Base-by-base conservation (phyloP, 2,329 filamentous ascomycete genomes). In the Immersiporthe knoxdaviesiana region DNA sequence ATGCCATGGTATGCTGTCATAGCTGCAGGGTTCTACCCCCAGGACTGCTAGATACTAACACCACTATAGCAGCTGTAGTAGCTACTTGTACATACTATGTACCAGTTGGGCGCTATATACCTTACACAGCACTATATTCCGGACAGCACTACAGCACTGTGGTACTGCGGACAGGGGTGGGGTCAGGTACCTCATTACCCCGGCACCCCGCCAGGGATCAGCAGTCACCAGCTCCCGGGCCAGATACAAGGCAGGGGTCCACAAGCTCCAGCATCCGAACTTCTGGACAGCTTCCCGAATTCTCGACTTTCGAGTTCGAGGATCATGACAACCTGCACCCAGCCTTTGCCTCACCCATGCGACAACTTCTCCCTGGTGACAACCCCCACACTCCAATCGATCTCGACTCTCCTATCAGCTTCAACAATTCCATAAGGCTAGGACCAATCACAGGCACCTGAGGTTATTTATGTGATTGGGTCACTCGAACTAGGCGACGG, bases 281-380 rank as follows among this genome's bases (percentile, higher is more conserved):
- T 71, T 69, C 67, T 64, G 67, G 67, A 70, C 68, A 70, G 66
- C 69, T 67, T 67, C 67, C 67, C 66, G 67, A 65, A 67, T 64
- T 39, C 41, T 68, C 16, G 41, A 66, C 41, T 14, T 21, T n/a
- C 44, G 18, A 50, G 44, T 37, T 10, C 44, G 11, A 50, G 30
- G 52, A 39, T 24, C n/a, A n/a, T 32, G 32, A 54, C 47, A 27
- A 16, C 47, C 16, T 14, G 12, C 67, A 66, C 47, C 63, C 65
- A 54, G 47, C 64, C 58, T 62, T 21, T 47, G 7, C 44, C 32
- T 64, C 39, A 65, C 68, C 39, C 21, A 35, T 30, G 41, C 41
- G n/a, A 35, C 37, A 47, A 60, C 12, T 27, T 66, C 63, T 30
- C 35, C 27, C 37, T 39, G n/a, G n/a, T n/a, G 32, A 35, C 66